These are phyloP conservation scores for Leucocoprinus leucothites DNA, from an alignment of 768 basidiomycete species.

Conservation along the genomic window DNA sequence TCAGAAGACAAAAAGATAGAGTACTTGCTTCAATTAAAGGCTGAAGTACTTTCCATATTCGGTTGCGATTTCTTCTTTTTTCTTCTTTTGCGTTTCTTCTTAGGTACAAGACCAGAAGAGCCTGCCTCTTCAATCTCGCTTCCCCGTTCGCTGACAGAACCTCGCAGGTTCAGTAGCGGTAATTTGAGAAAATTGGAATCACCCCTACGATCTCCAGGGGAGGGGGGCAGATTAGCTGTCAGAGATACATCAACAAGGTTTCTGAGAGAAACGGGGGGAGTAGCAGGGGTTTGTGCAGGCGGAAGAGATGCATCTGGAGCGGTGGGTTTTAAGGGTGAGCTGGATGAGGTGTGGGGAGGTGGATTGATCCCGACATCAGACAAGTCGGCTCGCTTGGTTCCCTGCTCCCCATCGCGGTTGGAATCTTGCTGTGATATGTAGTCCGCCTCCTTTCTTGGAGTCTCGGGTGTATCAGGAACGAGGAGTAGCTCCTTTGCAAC, in stretches of 20 bases:
- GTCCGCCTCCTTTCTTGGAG: constrained; percentile 1
- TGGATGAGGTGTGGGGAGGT: no score
- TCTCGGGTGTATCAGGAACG: neutral
- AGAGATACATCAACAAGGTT: constrained; percentile 5
- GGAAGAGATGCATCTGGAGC: neutral
- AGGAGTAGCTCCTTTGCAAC: neutral
- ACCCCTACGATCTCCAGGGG: neutral
- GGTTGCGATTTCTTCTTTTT: constrained; percentile 48
- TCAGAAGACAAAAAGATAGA: no score
- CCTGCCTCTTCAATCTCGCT: constrained; percentile 25
- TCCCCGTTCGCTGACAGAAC: constrained; percentile 34
- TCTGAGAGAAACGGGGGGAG: neutral
- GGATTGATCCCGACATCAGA: no score
- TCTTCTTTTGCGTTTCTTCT: constrained; percentile 52
- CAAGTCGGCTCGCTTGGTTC: no score
- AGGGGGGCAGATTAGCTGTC: constrained; percentile 16
- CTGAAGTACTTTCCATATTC: neutral
- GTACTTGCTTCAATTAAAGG: no score
- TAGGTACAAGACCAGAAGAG: constrained; percentile 28
- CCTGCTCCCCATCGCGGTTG: no score
- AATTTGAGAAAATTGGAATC: constrained; percentile 24
- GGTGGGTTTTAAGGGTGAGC: no score
- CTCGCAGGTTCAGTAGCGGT: constrained; percentile 55
- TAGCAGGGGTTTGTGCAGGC: neutral
- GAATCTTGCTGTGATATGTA: neutral